These are phyloP conservation scores for Solanum sitiens DNA, from an alignment of 257 asterid genomes.

Conservation along the genomic window DNA sequence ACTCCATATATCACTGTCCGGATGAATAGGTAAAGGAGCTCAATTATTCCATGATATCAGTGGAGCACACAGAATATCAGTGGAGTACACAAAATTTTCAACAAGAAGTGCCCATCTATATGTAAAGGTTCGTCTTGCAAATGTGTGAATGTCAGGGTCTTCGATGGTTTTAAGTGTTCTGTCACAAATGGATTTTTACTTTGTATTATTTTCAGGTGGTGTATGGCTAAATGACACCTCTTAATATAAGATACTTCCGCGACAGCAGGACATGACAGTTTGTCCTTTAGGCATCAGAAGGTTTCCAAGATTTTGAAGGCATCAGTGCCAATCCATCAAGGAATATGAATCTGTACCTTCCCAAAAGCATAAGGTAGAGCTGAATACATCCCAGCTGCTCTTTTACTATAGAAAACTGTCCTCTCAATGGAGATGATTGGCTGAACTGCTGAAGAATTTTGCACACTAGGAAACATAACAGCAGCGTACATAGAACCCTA, in stretches of 20 bases:
- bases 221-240: background rate
- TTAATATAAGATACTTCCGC: background rate
- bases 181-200: background rate
- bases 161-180: background rate
- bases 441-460: constrained; percentile 24
- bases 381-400: constrained; percentile 31
- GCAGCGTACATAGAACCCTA: constrained; percentile 29
- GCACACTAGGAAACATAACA: constrained; percentile 13
- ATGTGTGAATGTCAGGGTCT: background rate
- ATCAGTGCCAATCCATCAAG: background rate
- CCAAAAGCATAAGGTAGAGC: constrained; percentile 23
- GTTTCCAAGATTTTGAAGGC: background rate
- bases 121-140: background rate
- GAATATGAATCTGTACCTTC: constrained; percentile 3
- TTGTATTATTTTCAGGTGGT: background rate
- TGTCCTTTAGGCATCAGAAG: background rate
- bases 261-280: background rate
- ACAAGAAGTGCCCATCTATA: background rate
- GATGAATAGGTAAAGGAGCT: constrained; percentile 1
- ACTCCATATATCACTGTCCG: constrained; percentile 1
- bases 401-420: constrained; percentile 24
- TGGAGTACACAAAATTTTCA: background rate
- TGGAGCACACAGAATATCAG: background rate
- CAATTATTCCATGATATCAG: background rate
- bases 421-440: constrained; percentile 22